Percentiles rank a stretch among this genome's conserved stretches.
Conservation (phyloP, 2,329 filamentous ascomycete species). For the Botrytis porri region DNA sequence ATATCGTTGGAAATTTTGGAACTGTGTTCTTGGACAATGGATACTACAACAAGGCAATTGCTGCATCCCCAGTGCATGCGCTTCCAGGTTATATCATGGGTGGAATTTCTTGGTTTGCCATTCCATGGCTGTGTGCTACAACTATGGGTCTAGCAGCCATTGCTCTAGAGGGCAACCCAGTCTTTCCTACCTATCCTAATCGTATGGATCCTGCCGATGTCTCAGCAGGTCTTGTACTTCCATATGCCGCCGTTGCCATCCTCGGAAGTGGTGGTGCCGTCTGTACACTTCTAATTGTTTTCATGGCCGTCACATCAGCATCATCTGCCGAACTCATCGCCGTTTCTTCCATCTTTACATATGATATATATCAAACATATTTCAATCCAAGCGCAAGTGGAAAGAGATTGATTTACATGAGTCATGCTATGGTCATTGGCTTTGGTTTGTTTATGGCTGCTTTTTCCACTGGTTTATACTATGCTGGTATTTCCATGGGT, state of each 20-base stretch:
- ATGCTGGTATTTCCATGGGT: slow-evolving; percentile 73
- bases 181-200: slow-evolving; percentile 69
- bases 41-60: slow-evolving; percentile 93
- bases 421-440: slow-evolving; percentile 67
- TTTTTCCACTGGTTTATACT: slow-evolving; percentile 67
- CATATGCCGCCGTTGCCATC: slow-evolving; percentile 79
- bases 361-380: slow-evolving; percentile 85
- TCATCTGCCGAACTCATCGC: slow-evolving; percentile 82
- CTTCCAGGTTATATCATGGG: slow-evolving; percentile 81
- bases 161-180: slow-evolving; percentile 70
- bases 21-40: slow-evolving; percentile 79
- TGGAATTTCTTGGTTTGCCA: slow-evolving; percentile 86
- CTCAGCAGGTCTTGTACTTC: slow-evolving; percentile 77
- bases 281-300: slow-evolving; percentile 75
- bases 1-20: slow-evolving; percentile 79
- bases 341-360: slow-evolving; percentile 83
- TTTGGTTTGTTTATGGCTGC: slow-evolving; percentile 76
- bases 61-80: slow-evolving; percentile 78
- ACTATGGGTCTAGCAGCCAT: slow-evolving; percentile 83
- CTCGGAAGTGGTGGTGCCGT: slow-evolving; percentile 79
- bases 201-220: slow-evolving; percentile 74
- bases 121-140: slow-evolving; percentile 84
- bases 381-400: slow-evolving; percentile 75
- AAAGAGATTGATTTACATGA: slow-evolving; percentile 74
- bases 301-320: slow-evolving; percentile 81